These are phyloP conservation scores for Penicillium silybi DNA, from an alignment of 495 filamentous ascomycete genomes.

Conservation along the genomic window DNA sequence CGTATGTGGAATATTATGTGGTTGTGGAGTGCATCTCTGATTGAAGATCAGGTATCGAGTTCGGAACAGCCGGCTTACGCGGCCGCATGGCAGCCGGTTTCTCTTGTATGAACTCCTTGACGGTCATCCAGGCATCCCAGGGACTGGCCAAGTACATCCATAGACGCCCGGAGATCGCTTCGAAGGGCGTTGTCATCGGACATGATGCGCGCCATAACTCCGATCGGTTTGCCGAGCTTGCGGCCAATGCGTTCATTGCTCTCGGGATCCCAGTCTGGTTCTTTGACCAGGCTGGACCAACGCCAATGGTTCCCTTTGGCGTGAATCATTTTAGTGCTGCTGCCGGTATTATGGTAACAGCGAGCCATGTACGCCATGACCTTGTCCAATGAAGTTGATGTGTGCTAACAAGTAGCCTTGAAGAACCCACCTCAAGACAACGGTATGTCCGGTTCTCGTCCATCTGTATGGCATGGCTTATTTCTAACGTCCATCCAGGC, in stretches of 20 bases:
- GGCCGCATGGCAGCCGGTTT: constrained; percentile 70
- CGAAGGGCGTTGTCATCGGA: constrained; percentile 58
- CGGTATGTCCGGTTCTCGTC: constrained; percentile 25
- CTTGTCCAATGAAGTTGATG: background rate
- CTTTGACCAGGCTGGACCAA: constrained; percentile 54
- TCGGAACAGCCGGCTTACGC: constrained; percentile 68
- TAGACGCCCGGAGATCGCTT: constrained; percentile 32
- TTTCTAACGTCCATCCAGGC: constrained; percentile 30
- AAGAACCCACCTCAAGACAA: constrained; percentile 68
- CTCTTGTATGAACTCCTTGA: constrained; percentile 64
- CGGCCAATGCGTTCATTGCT: constrained; percentile 60
- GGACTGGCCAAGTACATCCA: constrained; percentile 62
- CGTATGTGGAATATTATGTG: constrained; percentile 32
- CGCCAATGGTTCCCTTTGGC: constrained; percentile 67
- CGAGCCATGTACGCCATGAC: constrained; percentile 50
- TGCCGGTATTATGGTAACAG: constrained; percentile 71
- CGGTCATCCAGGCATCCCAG: constrained; percentile 70
- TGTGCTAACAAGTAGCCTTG: constrained; percentile 10
- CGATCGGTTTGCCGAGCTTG: constrained; percentile 57
- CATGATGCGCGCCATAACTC: constrained; percentile 68
- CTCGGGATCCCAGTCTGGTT: constrained; percentile 60
- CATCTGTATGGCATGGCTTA: background rate
- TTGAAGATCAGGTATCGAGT: constrained; percentile 50
- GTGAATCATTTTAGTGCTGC: constrained; percentile 53
- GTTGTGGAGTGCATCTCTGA: constrained; percentile 5